Base-by-base conservation (phyloP, 768 basidiomycete species). In the Podaxis sp. region DNA sequence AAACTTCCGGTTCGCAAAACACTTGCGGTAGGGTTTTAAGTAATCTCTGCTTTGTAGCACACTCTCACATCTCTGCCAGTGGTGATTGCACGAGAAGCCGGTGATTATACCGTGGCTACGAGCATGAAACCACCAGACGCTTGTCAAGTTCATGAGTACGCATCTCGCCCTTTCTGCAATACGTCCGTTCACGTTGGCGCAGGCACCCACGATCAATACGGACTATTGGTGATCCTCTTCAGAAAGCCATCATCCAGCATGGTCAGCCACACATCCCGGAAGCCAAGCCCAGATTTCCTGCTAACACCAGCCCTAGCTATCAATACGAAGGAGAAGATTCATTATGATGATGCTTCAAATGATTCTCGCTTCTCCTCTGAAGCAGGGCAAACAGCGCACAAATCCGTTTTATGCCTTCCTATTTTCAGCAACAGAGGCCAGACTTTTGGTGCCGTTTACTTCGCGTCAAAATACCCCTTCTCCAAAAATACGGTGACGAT, bases 361-460 rank as follows among this genome's bases (percentile, higher is more conserved):
- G 88, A 90, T 69, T 81, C 87, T 5, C 83, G 86, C 36, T 90
- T 89, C 69, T 82, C 86, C 0, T 81, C 87, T 1, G 88, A 89
- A 69, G 85, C 87, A 14, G 79, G 79, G 27, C 85, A 87, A 67
- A 84, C 84, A 16, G 69, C 70, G 6, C 77, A 85, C 67, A 79
- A 84, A 44, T 86, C 86, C 25, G 82, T 88, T 13, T 77, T 89
- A 27, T 89, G 88, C 68, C 72, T 89, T 5, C 88, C 88, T 0
- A 87, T 89, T 52, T 86, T 87, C 69, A 86, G 88, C 67, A 89
- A 89, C 64, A 82, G 88, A 25, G 86, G 86, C 6, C 88, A 90
- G 68, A 89, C 87, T 1, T 89, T 88, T 68, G 88, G 88, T 21
- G 86, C 84, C 21, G 78, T 88, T 37, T 90, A 87, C 65, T 74